Percentiles rank a stretch among this genome's conserved stretches.
Conservation (phyloP, 2,329 filamentous ascomycete genomes). For the Aspergillus texensis region DNA sequence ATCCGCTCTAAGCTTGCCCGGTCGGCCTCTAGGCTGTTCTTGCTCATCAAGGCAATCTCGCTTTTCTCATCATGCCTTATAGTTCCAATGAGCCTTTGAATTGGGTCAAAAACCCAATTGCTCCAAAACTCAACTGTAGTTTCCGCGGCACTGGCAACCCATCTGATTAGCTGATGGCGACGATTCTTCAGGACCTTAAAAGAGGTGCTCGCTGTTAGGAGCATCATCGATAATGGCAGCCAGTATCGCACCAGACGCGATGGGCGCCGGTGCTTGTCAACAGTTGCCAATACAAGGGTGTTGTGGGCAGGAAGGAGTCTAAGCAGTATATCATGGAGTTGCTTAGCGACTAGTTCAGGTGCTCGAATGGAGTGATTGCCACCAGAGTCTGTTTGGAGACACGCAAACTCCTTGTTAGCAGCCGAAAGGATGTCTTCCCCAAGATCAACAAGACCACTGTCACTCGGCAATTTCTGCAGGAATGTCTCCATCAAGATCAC, state of each 20-base stretch:
- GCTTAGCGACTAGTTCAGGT: conserved; percentile 37
- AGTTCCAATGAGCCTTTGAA: conserved; percentile 80
- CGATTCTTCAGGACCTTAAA: conserved; percentile 75
- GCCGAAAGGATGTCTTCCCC: conserved; percentile 58
- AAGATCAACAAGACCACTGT: conserved; percentile 57
- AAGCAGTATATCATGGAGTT: conserved; percentile 62
- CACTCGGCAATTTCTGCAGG: conserved; percentile 69
- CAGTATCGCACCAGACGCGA: conserved; percentile 80
- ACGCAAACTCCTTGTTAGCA: conserved; percentile 63
- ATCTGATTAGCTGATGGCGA: conserved; percentile 74
- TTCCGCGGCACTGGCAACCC: conserved; percentile 75
- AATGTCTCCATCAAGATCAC: conserved; percentile 86
- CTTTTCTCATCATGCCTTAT: conserved; percentile 91
- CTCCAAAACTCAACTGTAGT: conserved; percentile 89
- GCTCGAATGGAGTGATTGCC: conserved; percentile 38
- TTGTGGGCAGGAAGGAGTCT: conserved; percentile 69
- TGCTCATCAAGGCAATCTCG: conserved; percentile 96
- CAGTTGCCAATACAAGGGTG: conserved; percentile 57
- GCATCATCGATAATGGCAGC: conserved; percentile 71
- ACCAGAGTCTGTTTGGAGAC: conserved; percentile 32
- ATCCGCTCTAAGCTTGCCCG: conserved; percentile 91
- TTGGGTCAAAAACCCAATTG: conserved; percentile 92
- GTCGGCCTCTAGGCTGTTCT: conserved; percentile 86
- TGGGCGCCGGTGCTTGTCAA: conserved; percentile 72
- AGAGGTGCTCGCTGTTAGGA: conserved; percentile 86